Base-by-base conservation (phyloP, 768 basidiomycete genomes). In the Dacryopinax primogenitus region DNA sequence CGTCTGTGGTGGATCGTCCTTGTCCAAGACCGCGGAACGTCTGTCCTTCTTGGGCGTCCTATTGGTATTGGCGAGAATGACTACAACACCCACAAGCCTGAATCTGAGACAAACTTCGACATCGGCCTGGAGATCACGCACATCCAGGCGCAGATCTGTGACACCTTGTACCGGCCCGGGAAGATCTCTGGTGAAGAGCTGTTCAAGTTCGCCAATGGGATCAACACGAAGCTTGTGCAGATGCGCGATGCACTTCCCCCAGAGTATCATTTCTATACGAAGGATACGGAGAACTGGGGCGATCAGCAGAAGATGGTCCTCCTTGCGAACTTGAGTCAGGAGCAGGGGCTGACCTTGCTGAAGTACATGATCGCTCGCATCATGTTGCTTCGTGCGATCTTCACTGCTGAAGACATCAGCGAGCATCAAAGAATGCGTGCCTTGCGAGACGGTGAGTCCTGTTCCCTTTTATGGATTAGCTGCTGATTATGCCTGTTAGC, bases 11-110 rank as follows among this genome's bases (percentile, higher is more conserved):
- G 82, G 7, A 91, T 87, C 65, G 87, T 92, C 21, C 83, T 92
- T 69, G 79, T 92, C 2, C 90, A 92, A 71, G 90, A 92, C 73
- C 85, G 90, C 37, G 90, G 90, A 37, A 92, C 90, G 1, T 89
- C 90, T 34, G 86, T 92, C 72, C 84, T 91, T 28, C 84, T 92
- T 13, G 90, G 90, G 13, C 86, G 90, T 12, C 90, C 90, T 0
- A 82, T 92, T 23, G 90, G 85, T 6, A 91, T 92, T 47, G 77
- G 87, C 2, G 88, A 90, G 1, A 83, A 83, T n/a, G 90, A 92
- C 71, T 85, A 86, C 32, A 92, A 88, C 72, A 90, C 90, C 0
- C 51, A 85, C 85, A 58, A 28, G 51, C 51, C 51, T 18, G 51
- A 13, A 18, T 32, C 23, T 30, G 51, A 58, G 51, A 3, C 9